Percentiles rank a stretch among this genome's conserved stretches.
Conservation (phyloP, 495 filamentous ascomycete genomes). For the Parmelia sp. region DNA sequence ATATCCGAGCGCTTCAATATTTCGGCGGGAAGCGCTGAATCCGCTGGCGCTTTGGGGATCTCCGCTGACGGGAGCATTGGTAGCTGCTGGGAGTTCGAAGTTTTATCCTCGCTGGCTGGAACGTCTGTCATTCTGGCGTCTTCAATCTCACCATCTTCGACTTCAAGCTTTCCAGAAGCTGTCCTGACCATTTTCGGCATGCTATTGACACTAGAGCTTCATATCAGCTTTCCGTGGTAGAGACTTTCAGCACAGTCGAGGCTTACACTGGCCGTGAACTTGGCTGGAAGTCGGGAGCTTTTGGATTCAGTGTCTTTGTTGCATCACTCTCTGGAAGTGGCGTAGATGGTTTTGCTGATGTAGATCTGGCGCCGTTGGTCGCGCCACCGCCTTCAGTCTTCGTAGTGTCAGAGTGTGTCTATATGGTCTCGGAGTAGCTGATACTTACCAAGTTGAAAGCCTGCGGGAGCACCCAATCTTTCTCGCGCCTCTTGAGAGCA, state of each 20-base stretch:
- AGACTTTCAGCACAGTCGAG: neutral
- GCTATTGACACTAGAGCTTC: slow-evolving; percentile 31
- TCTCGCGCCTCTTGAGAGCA: slow-evolving; percentile 70
- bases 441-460: slow-evolving; percentile 49
- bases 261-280: slow-evolving; percentile 38
- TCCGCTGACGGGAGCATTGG: slow-evolving; percentile 1
- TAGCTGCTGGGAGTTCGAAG: slow-evolving; percentile 7
- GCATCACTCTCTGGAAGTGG: slow-evolving; percentile 35
- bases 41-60: neutral
- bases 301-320: slow-evolving; percentile 40
- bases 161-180: slow-evolving; percentile 44
- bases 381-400: slow-evolving; percentile 7
- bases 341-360: slow-evolving; percentile 34
- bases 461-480: slow-evolving; percentile 80
- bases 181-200: slow-evolving; percentile 30
- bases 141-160: slow-evolving; percentile 75
- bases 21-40: neutral
- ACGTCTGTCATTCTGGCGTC: slow-evolving; percentile 51
- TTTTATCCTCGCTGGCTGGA: slow-evolving; percentile 18
- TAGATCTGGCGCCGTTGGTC: slow-evolving; percentile 27
- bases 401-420: slow-evolving; percentile 3
- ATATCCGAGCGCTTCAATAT: neutral
- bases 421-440: slow-evolving; percentile 28
- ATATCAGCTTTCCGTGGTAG: slow-evolving; percentile 36
- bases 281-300: slow-evolving; percentile 45